phyloP scores from a whole-genome alignment of 2,329 filamentous ascomycete genomes.

The Achaetomium macrosporum region DNA sequence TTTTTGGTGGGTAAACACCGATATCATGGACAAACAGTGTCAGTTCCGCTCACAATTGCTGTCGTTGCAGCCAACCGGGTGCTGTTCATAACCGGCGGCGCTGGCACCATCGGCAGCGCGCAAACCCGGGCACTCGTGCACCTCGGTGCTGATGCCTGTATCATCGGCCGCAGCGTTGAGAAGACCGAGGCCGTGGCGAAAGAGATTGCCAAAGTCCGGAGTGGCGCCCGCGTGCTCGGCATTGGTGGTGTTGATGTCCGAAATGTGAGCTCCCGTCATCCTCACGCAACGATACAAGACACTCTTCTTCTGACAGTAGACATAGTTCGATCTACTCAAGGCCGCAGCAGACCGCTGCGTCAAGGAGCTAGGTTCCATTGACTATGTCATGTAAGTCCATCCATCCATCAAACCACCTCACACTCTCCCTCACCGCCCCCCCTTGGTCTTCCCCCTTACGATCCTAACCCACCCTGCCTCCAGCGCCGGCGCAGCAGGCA shows the following conservation, averaged over 20 bases:
- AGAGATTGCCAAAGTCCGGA: constrained; percentile 73
- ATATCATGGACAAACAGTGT: no score
- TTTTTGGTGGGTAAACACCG: constrained; percentile 59
- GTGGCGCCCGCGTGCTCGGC: constrained; percentile 78
- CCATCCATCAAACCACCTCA: neutral
- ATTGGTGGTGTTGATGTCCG: constrained; percentile 78
- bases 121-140: constrained; percentile 89
- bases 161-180: constrained; percentile 80
- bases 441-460: no score
- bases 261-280: constrained; percentile 48
- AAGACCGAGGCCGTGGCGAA: constrained; percentile 79
- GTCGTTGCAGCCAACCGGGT: constrained; percentile 66
- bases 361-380: constrained; percentile 77
- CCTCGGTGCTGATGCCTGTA: constrained; percentile 88
- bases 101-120: constrained; percentile 87
- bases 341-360: constrained; percentile 73
- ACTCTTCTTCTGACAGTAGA: neutral
- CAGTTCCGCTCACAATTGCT: neutral
- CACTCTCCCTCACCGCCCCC: neutral
- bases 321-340: constrained; percentile 56
- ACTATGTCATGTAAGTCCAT: constrained; percentile 77
- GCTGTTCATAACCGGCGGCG: constrained; percentile 90
- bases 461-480: neutral
- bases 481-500: constrained; percentile 89
- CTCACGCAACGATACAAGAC: neutral